Evolutionary conservation across 192 early-diverging fungal genomes (phyloP), one percentile per base, ranked within the genome.

Genomic region (Mortierella antarctica): DNA sequence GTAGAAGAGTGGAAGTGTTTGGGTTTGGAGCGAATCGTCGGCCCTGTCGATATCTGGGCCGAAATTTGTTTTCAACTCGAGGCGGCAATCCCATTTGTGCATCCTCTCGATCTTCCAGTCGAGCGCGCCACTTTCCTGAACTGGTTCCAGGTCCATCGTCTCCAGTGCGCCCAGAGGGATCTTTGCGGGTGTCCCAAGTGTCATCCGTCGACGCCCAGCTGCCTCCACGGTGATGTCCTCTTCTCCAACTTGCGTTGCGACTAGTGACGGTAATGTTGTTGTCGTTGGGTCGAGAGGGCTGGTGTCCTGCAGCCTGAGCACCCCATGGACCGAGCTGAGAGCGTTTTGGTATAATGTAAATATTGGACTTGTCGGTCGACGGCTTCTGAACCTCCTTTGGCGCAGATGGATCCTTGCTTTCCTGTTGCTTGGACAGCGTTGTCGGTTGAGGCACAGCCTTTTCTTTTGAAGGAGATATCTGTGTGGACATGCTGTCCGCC

Each of bases 51-150:
- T 72, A 80, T 54, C 77, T 64, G 15, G 77, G 77, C 18, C 70
- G 57, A 47, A 80, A 80, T 45, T 80, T 80, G 54, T 80, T 80
- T 55, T 80, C 77, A 6, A 57, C 77, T 57, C 77, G 70, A 64
- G 77, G 77, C 8, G 77, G 77, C 6, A 80, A 55, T 21, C 77
- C 76, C 10, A 60, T 60, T 18, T 53, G 65, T 15, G 59, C 70
- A 50, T 72, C 77, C 7, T 80, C 77, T 17, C 55, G 67, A 46
- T 72, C 70, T 10, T 72, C 70, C n/a, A 64, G 39, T 45, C 67
- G 69, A 13, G 44, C 40, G 2, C 77, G 69, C 57, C 58, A 60
- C 46, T 31, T 71, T 60, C 70, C 58, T 7, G 65, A 71, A 10
- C 54, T 42, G 9, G 62, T 52, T 42, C 45, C 18, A 14, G n/a